phyloP scores from a whole-genome alignment of 2,329 filamentous ascomycete genomes.

The Colletotrichum lupini region DNA sequence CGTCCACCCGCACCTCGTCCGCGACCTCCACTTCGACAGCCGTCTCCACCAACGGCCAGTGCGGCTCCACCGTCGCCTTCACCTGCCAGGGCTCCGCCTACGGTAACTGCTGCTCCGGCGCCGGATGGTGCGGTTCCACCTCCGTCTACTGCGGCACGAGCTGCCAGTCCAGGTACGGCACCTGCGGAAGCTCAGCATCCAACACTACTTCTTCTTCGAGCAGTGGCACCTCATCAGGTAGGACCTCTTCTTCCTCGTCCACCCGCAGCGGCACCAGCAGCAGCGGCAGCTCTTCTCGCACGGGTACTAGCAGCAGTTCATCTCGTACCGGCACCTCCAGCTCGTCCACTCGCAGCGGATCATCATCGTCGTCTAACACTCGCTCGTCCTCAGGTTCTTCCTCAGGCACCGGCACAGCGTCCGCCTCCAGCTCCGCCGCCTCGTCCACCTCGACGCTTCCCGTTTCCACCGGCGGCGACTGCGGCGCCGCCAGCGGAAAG shows the following conservation, averaged over 20 bases:
- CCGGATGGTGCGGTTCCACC: slow-evolving; percentile 50
- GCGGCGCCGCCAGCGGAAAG: neutral
- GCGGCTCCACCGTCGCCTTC: slow-evolving; percentile 43
- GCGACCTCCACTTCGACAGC: slow-evolving; percentile 36
- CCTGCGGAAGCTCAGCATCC: slow-evolving; percentile 21
- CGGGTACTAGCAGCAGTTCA: neutral
- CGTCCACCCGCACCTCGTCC: slow-evolving; percentile 27
- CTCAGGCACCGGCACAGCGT: neutral
- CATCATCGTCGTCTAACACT: neutral
- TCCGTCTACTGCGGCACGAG: slow-evolving; percentile 35
- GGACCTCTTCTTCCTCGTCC: slow-evolving; percentile 7
- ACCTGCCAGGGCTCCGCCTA: slow-evolving; percentile 49
- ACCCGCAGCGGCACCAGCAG: neutral
- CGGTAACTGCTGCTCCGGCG: slow-evolving; percentile 53
- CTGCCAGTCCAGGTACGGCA: slow-evolving; percentile 36
- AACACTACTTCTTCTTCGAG: neutral
- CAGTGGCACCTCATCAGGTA: neutral
- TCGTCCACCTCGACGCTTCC: neutral
- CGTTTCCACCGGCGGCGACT: slow-evolving; percentile 10
- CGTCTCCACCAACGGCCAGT: slow-evolving; percentile 47
- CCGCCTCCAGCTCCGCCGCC: neutral
- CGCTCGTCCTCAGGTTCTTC: neutral
- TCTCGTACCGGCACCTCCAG: neutral
- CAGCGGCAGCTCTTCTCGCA: neutral
- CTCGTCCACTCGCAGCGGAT: neutral